phyloP scores from a whole-genome alignment of 2,329 filamentous ascomycete genomes.

The Fusarium brachygibbosum region DNA sequence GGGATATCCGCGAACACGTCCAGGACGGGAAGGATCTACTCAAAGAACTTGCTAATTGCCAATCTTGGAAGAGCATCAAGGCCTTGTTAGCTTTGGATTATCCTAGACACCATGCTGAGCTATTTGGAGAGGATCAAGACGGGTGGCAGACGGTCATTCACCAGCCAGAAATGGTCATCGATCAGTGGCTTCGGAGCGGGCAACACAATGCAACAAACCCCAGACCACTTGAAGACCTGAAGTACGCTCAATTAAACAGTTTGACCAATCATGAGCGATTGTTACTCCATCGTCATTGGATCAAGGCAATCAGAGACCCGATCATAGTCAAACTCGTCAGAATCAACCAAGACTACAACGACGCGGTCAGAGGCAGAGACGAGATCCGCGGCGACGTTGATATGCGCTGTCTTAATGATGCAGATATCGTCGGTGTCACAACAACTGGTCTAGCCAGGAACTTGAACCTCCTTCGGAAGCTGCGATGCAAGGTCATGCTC shows the following conservation, averaged over 20 bases:
- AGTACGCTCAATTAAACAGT: neutral
- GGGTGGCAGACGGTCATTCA: slow-evolving; percentile 7
- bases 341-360: neutral
- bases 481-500: slow-evolving; percentile 69
- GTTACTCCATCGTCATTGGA: neutral
- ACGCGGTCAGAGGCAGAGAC: neutral
- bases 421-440: slow-evolving; percentile 1
- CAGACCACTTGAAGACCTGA: neutral
- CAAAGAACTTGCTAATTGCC: neutral
- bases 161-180: slow-evolving; percentile 1
- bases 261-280: neutral
- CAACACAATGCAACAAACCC: neutral
- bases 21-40: neutral
- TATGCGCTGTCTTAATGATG: neutral
- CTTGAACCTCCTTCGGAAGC: slow-evolving; percentile 61
- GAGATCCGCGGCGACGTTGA: slow-evolving; percentile 2
- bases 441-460: slow-evolving; percentile 58
- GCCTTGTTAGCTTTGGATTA: neutral
- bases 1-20: neutral
- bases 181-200: neutral
- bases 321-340: neutral
- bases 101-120: neutral
- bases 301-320: neutral
- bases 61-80: neutral
- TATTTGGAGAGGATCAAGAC: slow-evolving; percentile 2